Evolutionary conservation across 179 eudicot species (phyloP), one percentile per base, ranked within the genome.

Genomic region (Amaranthus tricolor): DNA sequence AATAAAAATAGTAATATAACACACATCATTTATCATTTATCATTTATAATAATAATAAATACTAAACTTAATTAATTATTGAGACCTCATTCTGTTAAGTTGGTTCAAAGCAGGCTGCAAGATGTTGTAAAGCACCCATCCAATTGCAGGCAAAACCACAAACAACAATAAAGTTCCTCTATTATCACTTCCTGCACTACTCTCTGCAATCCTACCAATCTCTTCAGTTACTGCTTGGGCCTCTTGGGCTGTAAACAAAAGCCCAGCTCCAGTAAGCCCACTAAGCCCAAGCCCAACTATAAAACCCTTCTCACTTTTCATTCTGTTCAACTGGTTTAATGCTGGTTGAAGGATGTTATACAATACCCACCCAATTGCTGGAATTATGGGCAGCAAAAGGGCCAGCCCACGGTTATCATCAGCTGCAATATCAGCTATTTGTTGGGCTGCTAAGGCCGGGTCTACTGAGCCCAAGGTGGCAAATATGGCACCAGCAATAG

Each of bases 61-160:
- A 8, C 24, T 13, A 3, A 19, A 12, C n/a, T 19, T 8, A 24
- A 61, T 6, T n/a, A 31, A 31, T 85, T 74, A 85, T 66, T 82
- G 62, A 74, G 96, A 90, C 71, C 91, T 89, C 98, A 94, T 94
- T 82, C 67, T 88, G 83, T 94, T 89, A 75, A 92, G 74, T 84
- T 94, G 98, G 86, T 94, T 94, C 86, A 92, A 80, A 87, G 98
- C 97, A 9, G 97, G 96, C 76, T 94, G 98, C 79, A 94, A 87
- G 58, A 94, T 92, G 51, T 90, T 94, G 78, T 75, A 92, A 0
- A 86, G 83, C 59, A 94, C 97, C 98, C 98, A 92, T 2, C 82
- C 86, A 78, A 94, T 83, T 6, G 98, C 98, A 11, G 97, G 98
- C 17, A 91, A 75, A 7, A 94, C 78, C 15, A 94, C 98, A 54